Conservation (phyloP, 331 rosid genomes). For the Rosa hybrid region DNA sequence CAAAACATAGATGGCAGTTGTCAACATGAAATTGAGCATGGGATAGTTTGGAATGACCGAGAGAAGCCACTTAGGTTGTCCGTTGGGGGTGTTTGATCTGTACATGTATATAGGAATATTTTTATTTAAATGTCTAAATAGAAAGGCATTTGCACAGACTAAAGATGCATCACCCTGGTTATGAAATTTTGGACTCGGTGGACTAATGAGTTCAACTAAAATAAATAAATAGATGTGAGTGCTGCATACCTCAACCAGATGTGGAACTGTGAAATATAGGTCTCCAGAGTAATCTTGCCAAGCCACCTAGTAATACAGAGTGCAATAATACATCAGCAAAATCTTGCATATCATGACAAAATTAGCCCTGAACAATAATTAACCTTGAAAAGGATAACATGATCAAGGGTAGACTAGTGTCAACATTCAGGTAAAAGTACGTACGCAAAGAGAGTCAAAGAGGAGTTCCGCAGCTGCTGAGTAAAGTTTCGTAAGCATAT, state of each 20-base stretch:
- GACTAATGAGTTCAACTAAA: background rate
- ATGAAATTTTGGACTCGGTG: background rate
- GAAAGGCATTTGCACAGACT: background rate
- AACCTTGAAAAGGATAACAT: constrained; percentile 11
- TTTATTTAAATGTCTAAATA: background rate
- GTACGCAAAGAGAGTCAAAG: constrained; percentile 91
- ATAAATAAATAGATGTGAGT: constrained; percentile 12
- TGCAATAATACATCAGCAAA: constrained; percentile 16
- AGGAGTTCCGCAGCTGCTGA: constrained; percentile 77
- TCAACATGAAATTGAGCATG: constrained; percentile 91
- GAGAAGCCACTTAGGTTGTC: constrained; percentile 99
- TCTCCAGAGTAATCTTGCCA: constrained; percentile 97
- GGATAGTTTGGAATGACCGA: constrained; percentile 87
- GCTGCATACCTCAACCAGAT: constrained; percentile 93
- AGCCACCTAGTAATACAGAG: constrained; percentile 71
- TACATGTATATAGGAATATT: constrained; percentile 20
- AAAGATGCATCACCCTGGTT: background rate
- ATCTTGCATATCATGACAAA: constrained; percentile 13
- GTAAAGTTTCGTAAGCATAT: constrained; percentile 90
- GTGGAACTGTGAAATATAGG: constrained; percentile 97
- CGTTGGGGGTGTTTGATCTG: constrained; percentile 88
- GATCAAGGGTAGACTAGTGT: background rate
- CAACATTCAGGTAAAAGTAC: constrained; percentile 39
- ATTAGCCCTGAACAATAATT: constrained; percentile 2
- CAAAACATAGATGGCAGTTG: constrained; percentile 76